Base-by-base conservation (phyloP, 176 grass and related monocot genomes). In the Bromus sterilis region DNA sequence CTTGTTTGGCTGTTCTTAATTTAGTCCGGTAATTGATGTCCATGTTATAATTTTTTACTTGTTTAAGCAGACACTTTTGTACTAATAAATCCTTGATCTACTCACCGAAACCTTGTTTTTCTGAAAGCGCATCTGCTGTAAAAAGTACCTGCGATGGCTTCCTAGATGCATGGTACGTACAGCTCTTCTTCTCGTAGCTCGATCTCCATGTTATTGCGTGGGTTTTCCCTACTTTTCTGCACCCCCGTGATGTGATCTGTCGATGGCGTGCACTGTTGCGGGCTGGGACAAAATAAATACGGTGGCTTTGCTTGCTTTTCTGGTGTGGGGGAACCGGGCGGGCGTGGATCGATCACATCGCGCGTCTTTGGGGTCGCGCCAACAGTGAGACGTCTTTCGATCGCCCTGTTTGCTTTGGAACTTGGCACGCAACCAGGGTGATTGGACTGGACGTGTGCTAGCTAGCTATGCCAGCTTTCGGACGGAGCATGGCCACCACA, bases 361-460 rank as follows among this genome's bases (percentile, higher is more conserved):
- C 69, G 32, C 71, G 62, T 81, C 78, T 71, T 85, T 60, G 40
- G 71, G 62, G 69, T 85, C 55, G 57, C 78, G 79, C 88, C 7
- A 78, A 64, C 88, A 86, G 88, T 81, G 63, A 85, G 25, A 80
- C 40, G 87, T 89, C 82, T 71, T 76, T 80, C 78, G 43, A 81
- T 78, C 66, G 74, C 66, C 79, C 88, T 90, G 74, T 86, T 90
- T 86, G 66, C 83, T 83, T 86, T 86, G 83, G 83, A 73, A 82
- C 83, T 86, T 74, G 80, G 35, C 88, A 74, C 81, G 83, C 79
- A 82, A 60, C 79, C 66, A 41, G 70, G 29, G 46, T 63, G 78
- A 89, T 86, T 86, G 56, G 88, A 90, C 66, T 86, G 56, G 88
- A 90, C 66, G 46, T 90, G 78, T 82, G 58, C 51, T 37, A 37